Conservation (phyloP, 352 stramenopile genomes). For the Thraustochytrium striatum region DNA sequence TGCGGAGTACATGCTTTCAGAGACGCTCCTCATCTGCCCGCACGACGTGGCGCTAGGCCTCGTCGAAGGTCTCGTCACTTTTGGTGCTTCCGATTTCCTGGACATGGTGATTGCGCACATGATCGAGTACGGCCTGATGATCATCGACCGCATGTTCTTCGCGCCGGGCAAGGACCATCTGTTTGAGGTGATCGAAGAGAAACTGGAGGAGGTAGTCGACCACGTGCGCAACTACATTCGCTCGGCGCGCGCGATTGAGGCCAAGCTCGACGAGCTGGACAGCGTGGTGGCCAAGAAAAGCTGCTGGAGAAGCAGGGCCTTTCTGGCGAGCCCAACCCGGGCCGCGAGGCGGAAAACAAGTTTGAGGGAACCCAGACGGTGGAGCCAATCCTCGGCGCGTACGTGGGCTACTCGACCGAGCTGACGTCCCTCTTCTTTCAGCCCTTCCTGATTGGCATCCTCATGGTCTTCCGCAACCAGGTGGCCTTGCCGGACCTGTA, state of each 20-base stretch:
- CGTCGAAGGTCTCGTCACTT: slow-evolving; percentile 84
- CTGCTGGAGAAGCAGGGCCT: slow-evolving; percentile 49
- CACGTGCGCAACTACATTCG: not conserved
- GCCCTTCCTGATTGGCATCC: slow-evolving; percentile 85
- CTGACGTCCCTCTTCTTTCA: slow-evolving; percentile 85
- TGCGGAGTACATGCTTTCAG: slow-evolving; percentile 81
- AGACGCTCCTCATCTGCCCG: slow-evolving; percentile 80
- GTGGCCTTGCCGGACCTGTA: slow-evolving; percentile 86
- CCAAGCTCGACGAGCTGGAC: not conserved
- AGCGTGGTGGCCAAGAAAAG: slow-evolving; percentile 51
- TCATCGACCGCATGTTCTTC: slow-evolving; percentile 85
- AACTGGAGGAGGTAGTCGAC: slow-evolving; percentile 37
- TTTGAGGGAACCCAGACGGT: slow-evolving; percentile 80
- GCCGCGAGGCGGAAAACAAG: slow-evolving; percentile 58
- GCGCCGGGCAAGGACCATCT: slow-evolving; percentile 76
- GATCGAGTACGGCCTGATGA: slow-evolving; percentile 87
- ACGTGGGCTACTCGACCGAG: slow-evolving; percentile 81
- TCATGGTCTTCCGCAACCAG: slow-evolving; percentile 90
- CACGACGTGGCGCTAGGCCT: slow-evolving; percentile 80
- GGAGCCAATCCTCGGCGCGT: slow-evolving; percentile 92
- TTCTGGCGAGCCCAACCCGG: not conserved
- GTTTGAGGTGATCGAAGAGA: slow-evolving; percentile 57
- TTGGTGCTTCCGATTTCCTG: slow-evolving; percentile 89
- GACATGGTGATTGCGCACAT: slow-evolving; percentile 92
- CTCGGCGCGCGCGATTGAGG: not conserved